Evolutionary conservation across 257 asterid species (phyloP).

Genomic region (Prunella vulgaris): DNA sequence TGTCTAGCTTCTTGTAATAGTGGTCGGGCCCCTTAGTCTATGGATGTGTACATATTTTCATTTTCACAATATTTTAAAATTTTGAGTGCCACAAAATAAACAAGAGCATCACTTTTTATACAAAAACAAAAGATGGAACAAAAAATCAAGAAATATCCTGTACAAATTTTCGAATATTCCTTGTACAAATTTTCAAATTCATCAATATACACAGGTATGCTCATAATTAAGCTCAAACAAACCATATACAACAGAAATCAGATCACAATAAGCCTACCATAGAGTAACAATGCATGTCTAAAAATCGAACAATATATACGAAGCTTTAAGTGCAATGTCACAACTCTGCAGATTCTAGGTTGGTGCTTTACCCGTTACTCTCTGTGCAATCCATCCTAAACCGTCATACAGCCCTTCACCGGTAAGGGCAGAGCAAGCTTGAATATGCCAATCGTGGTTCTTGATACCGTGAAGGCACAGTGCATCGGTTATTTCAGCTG

Average conservation of each 20-base stretch:
- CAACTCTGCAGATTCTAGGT: slow-evolving; percentile 35
- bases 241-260: neutral
- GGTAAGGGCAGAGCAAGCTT: slow-evolving; percentile 80
- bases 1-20: too few relatives aligned
- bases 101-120: too few relatives aligned
- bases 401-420: slow-evolving; percentile 92
- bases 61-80: too few relatives aligned
- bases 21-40: too few relatives aligned
- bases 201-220: neutral
- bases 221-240: neutral
- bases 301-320: neutral
- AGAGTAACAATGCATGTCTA: neutral
- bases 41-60: too few relatives aligned
- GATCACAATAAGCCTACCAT: neutral
- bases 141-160: neutral
- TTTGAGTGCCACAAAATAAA: too few relatives aligned
- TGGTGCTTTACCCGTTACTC: slow-evolving; percentile 63
- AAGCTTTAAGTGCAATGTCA: neutral
- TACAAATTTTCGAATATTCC: neutral
- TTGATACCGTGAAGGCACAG: slow-evolving; percentile 82
- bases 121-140: too few relatives aligned
- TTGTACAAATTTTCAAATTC: neutral
- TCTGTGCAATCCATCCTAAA: slow-evolving; percentile 85
- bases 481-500: slow-evolving; percentile 86
- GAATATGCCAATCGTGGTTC: slow-evolving; percentile 94